Base-by-base conservation (phyloP, 345 rosid genomes). In the Capsella bursapastoris region DNA sequence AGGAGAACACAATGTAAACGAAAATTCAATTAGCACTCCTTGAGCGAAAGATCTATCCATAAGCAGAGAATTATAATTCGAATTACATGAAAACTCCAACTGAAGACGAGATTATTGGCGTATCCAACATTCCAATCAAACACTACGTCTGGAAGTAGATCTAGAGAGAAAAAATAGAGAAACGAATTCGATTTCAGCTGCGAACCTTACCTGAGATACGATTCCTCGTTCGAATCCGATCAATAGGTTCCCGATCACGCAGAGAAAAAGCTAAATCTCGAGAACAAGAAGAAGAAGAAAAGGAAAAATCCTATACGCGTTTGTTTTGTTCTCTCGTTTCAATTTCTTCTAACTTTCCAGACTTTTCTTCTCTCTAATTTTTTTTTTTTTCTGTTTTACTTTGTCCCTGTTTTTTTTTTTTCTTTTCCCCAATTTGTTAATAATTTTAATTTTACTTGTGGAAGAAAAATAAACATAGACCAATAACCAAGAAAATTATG, bases 61-160 rank as follows among this genome's bases (percentile, higher is more conserved):
- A 25, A 60, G 57, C 64, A 44, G 38, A 61, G 60, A 70, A 14
- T 16, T 4, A 45, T 13, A 56, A 57, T 57, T 47, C 80, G 40
- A 64, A 64, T 70, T 11, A 47, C 61, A 76, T 28, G 64, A 61
- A 10, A 70, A 62, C 16, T 70, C 7, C 25, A 61, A 34, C 44
- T 62, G 50, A 43, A 41, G 58, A 32, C 44, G 59, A 70, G 8
- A 57, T 18, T 18, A 47, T 38, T 4, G 72, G 34, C 40, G 48
- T 1, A 68, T 57, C 29, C 47, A 41, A 31, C 13, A 6, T 4
- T 41, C 6, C 43, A 70, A 77, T 70, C 72, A 31, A 64, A 70
- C 59, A 53, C 80, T 45, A 22, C 22, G 74, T 34, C 51, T 22
- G 14, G 61, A 48, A 64, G 76, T 77, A 72, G 80, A 77, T 77